Conservation (phyloP, 495 filamentous ascomycete genomes). For the Aspergillus campestris region DNA sequence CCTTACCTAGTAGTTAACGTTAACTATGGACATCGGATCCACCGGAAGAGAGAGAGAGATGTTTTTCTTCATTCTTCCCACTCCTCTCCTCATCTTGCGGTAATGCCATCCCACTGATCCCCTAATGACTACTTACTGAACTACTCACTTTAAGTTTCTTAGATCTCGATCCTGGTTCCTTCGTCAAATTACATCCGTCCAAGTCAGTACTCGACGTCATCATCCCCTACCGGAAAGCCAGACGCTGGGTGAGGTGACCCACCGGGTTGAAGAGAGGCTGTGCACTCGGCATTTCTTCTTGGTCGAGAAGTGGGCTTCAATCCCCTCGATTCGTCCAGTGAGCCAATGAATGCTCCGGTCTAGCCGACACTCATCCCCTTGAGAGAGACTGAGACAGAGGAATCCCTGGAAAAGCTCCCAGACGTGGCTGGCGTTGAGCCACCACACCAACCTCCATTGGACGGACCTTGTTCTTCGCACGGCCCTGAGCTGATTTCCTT, state of each 20-base stretch:
- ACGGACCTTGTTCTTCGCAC: neutral
- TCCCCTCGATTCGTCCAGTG: neutral
- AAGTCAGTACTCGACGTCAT: too few species aligned
- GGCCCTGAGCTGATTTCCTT: neutral
- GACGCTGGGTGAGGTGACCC: neutral
- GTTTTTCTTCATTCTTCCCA: too few species aligned
- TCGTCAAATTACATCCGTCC: too few species aligned
- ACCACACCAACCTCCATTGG: neutral
- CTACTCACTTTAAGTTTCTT: too few species aligned
- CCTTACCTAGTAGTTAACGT: too few species aligned
- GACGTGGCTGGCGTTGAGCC: neutral
- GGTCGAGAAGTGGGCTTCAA: neutral
- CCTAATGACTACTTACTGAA: too few species aligned
- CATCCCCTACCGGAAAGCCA: too few species aligned
- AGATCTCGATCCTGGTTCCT: too few species aligned
- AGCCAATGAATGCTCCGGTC: neutral
- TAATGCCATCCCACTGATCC: too few species aligned
- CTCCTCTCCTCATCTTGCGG: too few species aligned
- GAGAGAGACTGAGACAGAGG: neutral
- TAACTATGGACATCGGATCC: too few species aligned
- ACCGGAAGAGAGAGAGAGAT: too few species aligned
- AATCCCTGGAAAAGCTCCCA: neutral
- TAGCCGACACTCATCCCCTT: neutral
- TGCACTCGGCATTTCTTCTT: constrained; percentile 1
- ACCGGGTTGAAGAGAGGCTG: constrained; percentile 2